A percentile compares a stretch with the other conserved stretches of the same genome.
phyloP scores from a whole-genome alignment of 805 yeast genomes.

The Ogataea paradorogensis region DNA sequence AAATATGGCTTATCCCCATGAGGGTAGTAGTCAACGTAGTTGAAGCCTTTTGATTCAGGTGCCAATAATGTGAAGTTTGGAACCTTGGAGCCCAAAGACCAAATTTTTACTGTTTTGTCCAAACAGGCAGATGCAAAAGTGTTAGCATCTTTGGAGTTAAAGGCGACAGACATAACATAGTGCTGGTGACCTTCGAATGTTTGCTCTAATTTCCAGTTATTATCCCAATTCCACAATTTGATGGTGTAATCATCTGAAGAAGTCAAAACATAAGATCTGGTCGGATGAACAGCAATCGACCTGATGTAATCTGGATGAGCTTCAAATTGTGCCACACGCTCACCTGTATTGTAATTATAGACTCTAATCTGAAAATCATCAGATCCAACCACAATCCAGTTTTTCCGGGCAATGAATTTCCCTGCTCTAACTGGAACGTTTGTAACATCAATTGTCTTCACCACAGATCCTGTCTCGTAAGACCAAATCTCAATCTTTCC shows the following conservation, averaged over 20 bases:
- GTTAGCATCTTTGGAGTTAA: conserved; percentile 96
- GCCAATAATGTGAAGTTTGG: conserved; percentile 93
- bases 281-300: conserved; percentile 89
- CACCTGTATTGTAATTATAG: conserved; percentile 93
- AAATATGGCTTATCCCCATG: conserved; percentile 96
- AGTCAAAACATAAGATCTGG: conserved; percentile 84
- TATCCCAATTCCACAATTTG: conserved; percentile 97
- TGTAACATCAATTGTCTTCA: conserved; percentile 91
- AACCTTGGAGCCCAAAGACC: conserved; percentile 85
- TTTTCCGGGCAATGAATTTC: conserved; percentile 89
- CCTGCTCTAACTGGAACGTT: conserved; percentile 96
- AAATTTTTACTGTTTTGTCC: conserved; percentile 93
- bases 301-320: conserved; percentile 98
- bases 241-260: conserved; percentile 90
- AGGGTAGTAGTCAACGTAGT: conserved; percentile 95
- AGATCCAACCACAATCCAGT: conserved; percentile 94
- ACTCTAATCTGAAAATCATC: conserved; percentile 95
- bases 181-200: conserved; percentile 94
- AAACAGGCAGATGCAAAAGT: conserved; percentile 97
- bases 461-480: conserved; percentile 78
- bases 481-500: conserved; percentile 94
- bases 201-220: conserved; percentile 85
- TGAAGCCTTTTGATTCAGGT: conserved; percentile 91
- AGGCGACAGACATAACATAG: conserved; percentile 89
- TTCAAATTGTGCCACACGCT: conserved; percentile 90